A percentile compares a stretch with the other conserved stretches of the same genome.
These are phyloP conservation scores for Drosera spatulata DNA, from an alignment of 179 eudicot species.

Conservation along the genomic window DNA sequence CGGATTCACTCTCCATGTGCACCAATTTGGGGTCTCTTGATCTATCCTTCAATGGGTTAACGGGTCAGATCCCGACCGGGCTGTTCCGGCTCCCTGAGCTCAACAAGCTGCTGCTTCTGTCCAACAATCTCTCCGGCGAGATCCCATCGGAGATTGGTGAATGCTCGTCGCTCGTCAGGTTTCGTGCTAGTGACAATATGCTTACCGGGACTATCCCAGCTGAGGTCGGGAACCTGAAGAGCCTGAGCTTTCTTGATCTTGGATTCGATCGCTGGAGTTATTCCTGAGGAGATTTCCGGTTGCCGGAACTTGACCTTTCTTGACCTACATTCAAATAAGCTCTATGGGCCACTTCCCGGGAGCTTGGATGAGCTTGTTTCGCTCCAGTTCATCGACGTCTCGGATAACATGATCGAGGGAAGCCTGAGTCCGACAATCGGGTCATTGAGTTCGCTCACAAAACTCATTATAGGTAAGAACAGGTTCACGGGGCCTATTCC, in stretches of 20 bases:
- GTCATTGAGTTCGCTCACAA: slow-evolving; percentile 64
- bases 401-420: slow-evolving; percentile 60
- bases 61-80: slow-evolving; percentile 62
- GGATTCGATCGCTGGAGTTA: slow-evolving; percentile 54
- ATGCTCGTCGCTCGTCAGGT: slow-evolving; percentile 58
- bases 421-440: slow-evolving; percentile 37
- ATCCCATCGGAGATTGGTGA: slow-evolving; percentile 68
- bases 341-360: slow-evolving; percentile 52
- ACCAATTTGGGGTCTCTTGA: slow-evolving; percentile 57
- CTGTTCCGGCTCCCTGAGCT: slow-evolving; percentile 51
- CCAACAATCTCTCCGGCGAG: slow-evolving; percentile 67
- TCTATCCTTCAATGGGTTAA: slow-evolving; percentile 54
- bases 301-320: slow-evolving; percentile 75
- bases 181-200: slow-evolving; percentile 53
- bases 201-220: slow-evolving; percentile 62
- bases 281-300: slow-evolving; percentile 57
- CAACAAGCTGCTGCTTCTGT: slow-evolving; percentile 56
- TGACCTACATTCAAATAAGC: slow-evolving; percentile 74
- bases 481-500: slow-evolving; percentile 61
- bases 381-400: slow-evolving; percentile 63
- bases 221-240: slow-evolving; percentile 53
- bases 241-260: slow-evolving; percentile 65
- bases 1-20: slow-evolving; percentile 42
- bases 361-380: slow-evolving; percentile 32
- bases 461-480: slow-evolving; percentile 57